Evolutionary conservation across 345 rosid species (phyloP), one percentile per base, ranked within the genome.

Genomic region (Eucalyptus pumila): DNA sequence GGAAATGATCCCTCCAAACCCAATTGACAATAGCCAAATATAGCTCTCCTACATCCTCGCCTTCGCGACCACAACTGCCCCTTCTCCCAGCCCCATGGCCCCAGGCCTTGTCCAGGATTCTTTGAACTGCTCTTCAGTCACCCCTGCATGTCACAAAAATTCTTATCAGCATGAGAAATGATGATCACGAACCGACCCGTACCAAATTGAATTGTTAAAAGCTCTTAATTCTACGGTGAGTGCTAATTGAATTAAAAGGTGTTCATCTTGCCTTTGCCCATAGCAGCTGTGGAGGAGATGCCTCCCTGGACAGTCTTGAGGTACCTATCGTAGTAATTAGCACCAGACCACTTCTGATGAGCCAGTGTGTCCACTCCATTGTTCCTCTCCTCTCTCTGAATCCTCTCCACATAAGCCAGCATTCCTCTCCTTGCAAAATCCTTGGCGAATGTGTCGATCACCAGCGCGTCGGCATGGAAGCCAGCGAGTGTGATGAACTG

Each of bases 331-430:
- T 97, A 98, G 86, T 90, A 98, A 92, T 97, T 96, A 12, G 99
- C 99, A 85, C 99, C 99, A 2, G 99, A 98, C 99, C 99, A 97
- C 91, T 98, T 97, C 93, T 98, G 99, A 92, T 98, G 99, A 42
- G 97, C 97, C 32, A 97, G 94, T 21, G 99, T 98, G 92, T 96
- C 99, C 32, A 98, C 97, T 14, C 97, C 99, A 88, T 97, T 92
- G 91, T 87, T 97, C 95, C 99, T 95, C 88, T 97, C 99, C 93
- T 98, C 99, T 88, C 99, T 96, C 88, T 98, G 99, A 94, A 98
- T 98, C 94, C 93, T 96, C 95, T 98, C 99, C 49, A 96, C 99
- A 88, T 97, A 97, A 44, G 99, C 99, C 88, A 97, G 89, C 99
- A 98, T 97, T 85, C 99, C 99, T 89, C 96, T 93, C 93, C 90